Evolutionary conservation across 345 rosid species (phyloP), one percentile per base, ranked within the genome.

Genomic region (Hibiscus mutabilis): DNA sequence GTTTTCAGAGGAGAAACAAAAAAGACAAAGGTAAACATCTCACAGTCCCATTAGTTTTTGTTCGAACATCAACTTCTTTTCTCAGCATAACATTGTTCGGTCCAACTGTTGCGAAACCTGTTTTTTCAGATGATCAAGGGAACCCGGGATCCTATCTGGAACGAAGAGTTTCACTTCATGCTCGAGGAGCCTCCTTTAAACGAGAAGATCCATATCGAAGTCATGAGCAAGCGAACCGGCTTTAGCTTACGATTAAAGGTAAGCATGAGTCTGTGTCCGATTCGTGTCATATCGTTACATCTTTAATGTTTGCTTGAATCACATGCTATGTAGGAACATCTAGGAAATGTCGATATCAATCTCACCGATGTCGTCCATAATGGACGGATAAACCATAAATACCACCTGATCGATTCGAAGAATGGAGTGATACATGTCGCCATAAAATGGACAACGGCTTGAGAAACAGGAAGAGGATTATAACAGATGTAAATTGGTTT

Each of bases 341-440:
- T 94, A 62, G 98, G 98, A 7, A 79, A 85, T 65, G 84, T 85
- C 10, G 89, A 87, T 37, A 89, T 94, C 73, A 87, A 88, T 22
- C 89, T 94, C 1, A 68, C 44, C 0, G 96, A 94, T 71, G 98
- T 94, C 21, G 87, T 94, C 52, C 74, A 67, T 55, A 94, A 94
- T 15, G 96, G 92, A 61, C 86, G 92, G 25, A 91, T 91, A 75
- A 89, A 94, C 60, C 83, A 94, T 66, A 94, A 86, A 75, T 88
- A 87, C 72, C 85, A 87, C 79, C 81, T 94, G n/a, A 87, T 91
- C 74, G 84, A 89, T 76, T 94, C 98, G 5, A 91, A 80, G 80
- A 83, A 86, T 25, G 98, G 98, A 52, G 46, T 81, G 40, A 74
- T 91, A 77, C 92, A 87, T 65, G 80, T 89, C 9, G 96, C 87